Percentiles rank a stretch among this genome's conserved stretches.
phyloP scores from a whole-genome alignment of 768 basidiomycete genomes.

The Kockovaella imperatae region DNA sequence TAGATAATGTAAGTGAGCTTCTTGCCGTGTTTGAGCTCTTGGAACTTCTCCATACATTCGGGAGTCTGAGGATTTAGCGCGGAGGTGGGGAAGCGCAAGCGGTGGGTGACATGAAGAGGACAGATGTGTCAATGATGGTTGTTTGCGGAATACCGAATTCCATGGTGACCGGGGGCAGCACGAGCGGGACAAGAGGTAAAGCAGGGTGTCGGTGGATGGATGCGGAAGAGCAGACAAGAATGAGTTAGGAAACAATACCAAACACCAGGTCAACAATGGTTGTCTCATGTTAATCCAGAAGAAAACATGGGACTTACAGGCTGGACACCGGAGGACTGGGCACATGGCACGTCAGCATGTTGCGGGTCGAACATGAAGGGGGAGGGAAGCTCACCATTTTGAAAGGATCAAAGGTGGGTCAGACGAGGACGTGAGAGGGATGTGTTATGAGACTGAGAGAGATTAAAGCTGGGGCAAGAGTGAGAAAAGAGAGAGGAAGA shows the following conservation, averaged over 20 bases:
- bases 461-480: not conserved
- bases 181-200: not conserved
- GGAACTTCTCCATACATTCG: conserved; percentile 57
- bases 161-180: too few relatives aligned
- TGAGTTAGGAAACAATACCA: not conserved
- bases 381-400: conserved; percentile 9
- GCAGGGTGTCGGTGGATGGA: not conserved
- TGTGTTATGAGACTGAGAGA: not conserved
- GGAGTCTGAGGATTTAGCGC: conserved; percentile 50
- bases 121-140: not conserved
- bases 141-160: too few relatives aligned
- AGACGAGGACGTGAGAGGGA: not conserved
- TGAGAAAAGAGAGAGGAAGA: conserved; percentile 3
- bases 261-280: not conserved
- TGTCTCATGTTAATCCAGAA: too few relatives aligned
- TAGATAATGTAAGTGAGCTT: conserved; percentile 78
- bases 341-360: conserved; percentile 1
- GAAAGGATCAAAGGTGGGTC: not conserved
- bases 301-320: conserved; percentile 23
- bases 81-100: not conserved
- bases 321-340: conserved; percentile 43
- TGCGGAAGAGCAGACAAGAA: not conserved
- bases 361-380: too few relatives aligned
- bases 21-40: conserved; percentile 68
- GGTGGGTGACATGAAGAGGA: conserved; percentile 1